These are phyloP conservation scores for Medicago truncatula DNA, from an alignment of 306 rosid species.

Conservation along the genomic window DNA sequence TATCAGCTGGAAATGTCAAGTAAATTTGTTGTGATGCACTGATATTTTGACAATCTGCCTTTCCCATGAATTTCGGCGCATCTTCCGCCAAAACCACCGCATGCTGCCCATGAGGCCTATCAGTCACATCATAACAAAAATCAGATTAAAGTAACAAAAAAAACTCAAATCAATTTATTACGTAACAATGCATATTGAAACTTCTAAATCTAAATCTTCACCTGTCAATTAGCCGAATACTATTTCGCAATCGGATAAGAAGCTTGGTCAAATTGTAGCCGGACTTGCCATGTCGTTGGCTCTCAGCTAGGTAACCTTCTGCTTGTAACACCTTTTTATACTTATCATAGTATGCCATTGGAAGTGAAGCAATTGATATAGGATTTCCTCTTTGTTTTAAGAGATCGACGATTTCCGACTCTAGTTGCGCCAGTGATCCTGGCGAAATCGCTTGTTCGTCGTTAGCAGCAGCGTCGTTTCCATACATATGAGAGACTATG, in stretches of 20 bases:
- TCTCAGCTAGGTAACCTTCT: conserved; percentile 87
- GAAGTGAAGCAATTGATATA: conserved; percentile 85
- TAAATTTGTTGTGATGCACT: conserved; percentile 82
- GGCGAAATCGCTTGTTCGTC: conserved; percentile 62
- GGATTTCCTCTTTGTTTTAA: conserved; percentile 69
- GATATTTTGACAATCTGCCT: conserved; percentile 62
- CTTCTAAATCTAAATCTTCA: conserved; percentile 15
- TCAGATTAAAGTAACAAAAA: conserved; percentile 4
- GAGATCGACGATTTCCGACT: conserved; percentile 72
- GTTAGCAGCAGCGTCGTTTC: conserved; percentile 37
- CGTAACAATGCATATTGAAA: not conserved
- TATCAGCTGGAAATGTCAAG: conserved; percentile 89
- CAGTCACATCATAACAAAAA: conserved; percentile 7
- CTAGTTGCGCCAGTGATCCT: conserved; percentile 69
- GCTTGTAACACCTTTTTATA: conserved; percentile 81
- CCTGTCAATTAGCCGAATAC: conserved; percentile 83
- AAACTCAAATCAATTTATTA: not conserved
- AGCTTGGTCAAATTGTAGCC: conserved; percentile 89
- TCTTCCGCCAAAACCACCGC: conserved; percentile 79
- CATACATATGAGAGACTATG: conserved; percentile 45
- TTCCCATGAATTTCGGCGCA: conserved; percentile 58
- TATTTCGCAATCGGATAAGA: conserved; percentile 63
- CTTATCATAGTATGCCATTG: conserved; percentile 76
- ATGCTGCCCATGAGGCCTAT: conserved; percentile 95
- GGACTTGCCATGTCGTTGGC: conserved; percentile 88